Evolutionary conservation across 768 basidiomycete species (phyloP).

Genomic region (Lentinula raphanica): DNA sequence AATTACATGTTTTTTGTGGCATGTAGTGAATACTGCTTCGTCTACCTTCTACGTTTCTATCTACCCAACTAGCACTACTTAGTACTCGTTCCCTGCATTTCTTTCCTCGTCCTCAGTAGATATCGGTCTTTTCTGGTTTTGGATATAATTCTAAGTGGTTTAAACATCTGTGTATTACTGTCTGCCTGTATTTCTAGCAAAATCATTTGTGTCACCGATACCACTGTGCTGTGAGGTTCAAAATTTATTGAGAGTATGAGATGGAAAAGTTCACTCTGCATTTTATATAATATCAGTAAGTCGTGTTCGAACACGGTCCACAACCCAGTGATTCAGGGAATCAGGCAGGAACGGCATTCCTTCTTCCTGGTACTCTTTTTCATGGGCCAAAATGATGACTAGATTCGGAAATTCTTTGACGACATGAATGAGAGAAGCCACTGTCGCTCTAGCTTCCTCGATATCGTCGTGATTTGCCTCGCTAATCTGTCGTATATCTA

Average conservation of each 20-base stretch:
- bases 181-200: not conserved
- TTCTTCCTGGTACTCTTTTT: conserved; percentile 2
- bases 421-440: not conserved
- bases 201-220: not conserved
- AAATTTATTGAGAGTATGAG: too few relatives aligned
- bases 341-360: not conserved
- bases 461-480: not conserved
- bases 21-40: not conserved
- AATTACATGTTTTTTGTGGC: not conserved
- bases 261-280: too few relatives aligned
- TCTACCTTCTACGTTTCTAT: not conserved
- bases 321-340: conserved; percentile 1
- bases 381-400: not conserved
- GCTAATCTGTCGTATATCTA: not conserved
- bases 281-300: not conserved
- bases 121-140: not conserved
- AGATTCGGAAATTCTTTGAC: conserved; percentile 1
- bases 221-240: too few relatives aligned
- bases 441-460: not conserved
- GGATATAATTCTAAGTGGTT: not conserved
- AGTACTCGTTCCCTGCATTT: not conserved
- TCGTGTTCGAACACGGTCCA: not conserved
- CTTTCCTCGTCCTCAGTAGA: not conserved
- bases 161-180: not conserved
- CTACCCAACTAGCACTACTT: not conserved